Evolutionary conservation across 1,139 yeast genomes (phyloP), one percentile per base, ranked within the genome.

Genomic region (Suhomyces bokatorum): DNA sequence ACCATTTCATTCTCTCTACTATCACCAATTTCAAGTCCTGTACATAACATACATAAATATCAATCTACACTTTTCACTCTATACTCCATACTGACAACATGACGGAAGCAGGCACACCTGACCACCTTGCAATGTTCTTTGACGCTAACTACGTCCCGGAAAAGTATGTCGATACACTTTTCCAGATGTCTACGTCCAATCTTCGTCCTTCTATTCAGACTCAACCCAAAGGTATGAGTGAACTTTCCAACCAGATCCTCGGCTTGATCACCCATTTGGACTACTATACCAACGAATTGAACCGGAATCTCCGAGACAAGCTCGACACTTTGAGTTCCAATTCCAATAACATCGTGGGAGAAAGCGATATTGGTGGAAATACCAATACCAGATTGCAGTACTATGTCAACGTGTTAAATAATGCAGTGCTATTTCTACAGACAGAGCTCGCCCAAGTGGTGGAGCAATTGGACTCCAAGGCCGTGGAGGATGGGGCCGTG

Each of bases 231-330:
- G 42, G 42, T 5, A 24, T 45, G 29, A 30, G 64, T 16, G 58
- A 58, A 36, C 52, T 71, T 31, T 60, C 68, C 29, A 61, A 53
- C 44, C 63, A 63, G 37, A 62, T 71, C 36, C 64, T 69, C 36
- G 65, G 61, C 27, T 65, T 85, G 32, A 66, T 81, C 15, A 72
- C 82, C 4, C 85, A 82, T 52, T 61, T 84, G 46, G 88, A 85
- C 57, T 81, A 75, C 58, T 78, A 81, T 52, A 78, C 85, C 2
- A 79, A 73, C 53, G 81, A 80, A 50, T 60, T 83, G 14, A 73
- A 83, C 0, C 64, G 63, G 17, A 80, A 80, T 48, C 65, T 83
- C 48, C 77, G 80, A 52, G 57, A 67, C 12, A 73, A 75, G 41
- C 67, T 83, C 47, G 70, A 67, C 40, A 65, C 64, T 32, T 56